phyloP scores from a whole-genome alignment of 257 asterid genomes.

The Cruciata laevipes region DNA sequence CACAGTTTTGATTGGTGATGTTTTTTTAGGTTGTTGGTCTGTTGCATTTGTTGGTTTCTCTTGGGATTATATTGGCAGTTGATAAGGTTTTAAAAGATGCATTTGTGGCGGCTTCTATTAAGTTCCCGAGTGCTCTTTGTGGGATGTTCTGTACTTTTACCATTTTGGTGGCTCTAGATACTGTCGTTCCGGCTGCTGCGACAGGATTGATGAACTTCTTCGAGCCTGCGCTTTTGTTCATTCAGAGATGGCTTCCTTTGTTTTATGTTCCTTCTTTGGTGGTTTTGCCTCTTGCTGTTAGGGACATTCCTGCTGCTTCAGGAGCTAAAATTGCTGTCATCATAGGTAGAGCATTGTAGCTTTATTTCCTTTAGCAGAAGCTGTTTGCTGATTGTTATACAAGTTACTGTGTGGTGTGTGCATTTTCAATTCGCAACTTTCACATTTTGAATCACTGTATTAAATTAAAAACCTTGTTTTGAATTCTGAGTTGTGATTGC shows the following conservation, averaged over 20 bases:
- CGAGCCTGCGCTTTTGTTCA: slow-evolving; percentile 90
- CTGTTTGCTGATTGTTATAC: not conserved
- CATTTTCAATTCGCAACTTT: not conserved
- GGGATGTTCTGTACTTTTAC: slow-evolving; percentile 96
- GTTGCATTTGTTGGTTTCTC: slow-evolving; percentile 70
- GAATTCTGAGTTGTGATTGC: not conserved
- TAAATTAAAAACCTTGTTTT: not conserved
- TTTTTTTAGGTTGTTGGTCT: slow-evolving; percentile 46
- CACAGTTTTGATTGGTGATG: not conserved
- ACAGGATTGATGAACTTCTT: slow-evolving; percentile 72
- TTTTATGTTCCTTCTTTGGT: slow-evolving; percentile 93
- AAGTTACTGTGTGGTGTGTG: not conserved
- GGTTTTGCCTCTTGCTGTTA: slow-evolving; percentile 83
- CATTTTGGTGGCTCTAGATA: slow-evolving; percentile 62
- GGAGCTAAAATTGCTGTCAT: slow-evolving; percentile 71
- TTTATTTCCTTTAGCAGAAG: not conserved
- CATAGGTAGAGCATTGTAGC: slow-evolving; percentile 37
- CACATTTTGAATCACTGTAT: not conserved
- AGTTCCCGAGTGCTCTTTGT: slow-evolving; percentile 89
- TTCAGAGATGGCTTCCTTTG: slow-evolving; percentile 96
- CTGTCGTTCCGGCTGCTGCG: slow-evolving; percentile 67
- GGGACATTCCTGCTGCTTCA: slow-evolving; percentile 88
- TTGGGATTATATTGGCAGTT: slow-evolving; percentile 75
- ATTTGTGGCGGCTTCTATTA: slow-evolving; percentile 77
- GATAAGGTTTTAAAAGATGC: slow-evolving; percentile 74